Base-by-base conservation (phyloP, 2,329 filamentous ascomycete genomes). In the Colletotrichum destructivum region DNA sequence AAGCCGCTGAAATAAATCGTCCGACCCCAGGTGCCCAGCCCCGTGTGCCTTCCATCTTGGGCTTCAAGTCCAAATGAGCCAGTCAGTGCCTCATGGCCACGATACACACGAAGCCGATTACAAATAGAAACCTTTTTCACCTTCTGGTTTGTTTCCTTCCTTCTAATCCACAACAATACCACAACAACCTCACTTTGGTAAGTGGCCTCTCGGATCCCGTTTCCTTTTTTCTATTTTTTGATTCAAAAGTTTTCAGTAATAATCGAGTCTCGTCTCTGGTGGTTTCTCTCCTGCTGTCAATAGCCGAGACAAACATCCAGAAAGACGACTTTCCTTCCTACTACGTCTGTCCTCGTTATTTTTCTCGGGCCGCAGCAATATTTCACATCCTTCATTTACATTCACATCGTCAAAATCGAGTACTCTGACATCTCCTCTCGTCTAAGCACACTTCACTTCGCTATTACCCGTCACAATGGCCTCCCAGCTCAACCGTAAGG, bases 341-440 rank as follows among this genome's bases (percentile, higher is more conserved):
- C 6, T 7, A 12, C n/a, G 12, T 2, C 54, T 57, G 38, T n/a
- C 9, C 5, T 42, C 13, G 1, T 15, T 18, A 15, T 18, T 5
- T 16, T 11, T 18, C 2, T 4, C 4, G 0, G 8, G 7, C n/a
- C 2, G 8, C 12, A 13, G 11, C n/a, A 11, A 1, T 8, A 11
- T 15, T 3, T 15, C 18, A 5, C 12, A 23, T 3, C 15, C 4
- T 42, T 11, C 38, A 4, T 42, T 21, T 12, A 23, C 6, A 3
- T 42, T 16, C 6, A 13, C 7, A 18, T 23, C 7, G 1, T 12
- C 9, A 23, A 7, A 9, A n/a, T 23, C n/a, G n/a, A 7, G 1
- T 7, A 6, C 2, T 57, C 35, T 23, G 5, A 57, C 54, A 11
- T 23, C 11, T 23, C 11, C 9, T 13, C 38, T 42, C 13, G 7